Evolutionary conservation across 345 rosid genomes (phyloP).

Genomic region (Gossypium raimondii): DNA sequence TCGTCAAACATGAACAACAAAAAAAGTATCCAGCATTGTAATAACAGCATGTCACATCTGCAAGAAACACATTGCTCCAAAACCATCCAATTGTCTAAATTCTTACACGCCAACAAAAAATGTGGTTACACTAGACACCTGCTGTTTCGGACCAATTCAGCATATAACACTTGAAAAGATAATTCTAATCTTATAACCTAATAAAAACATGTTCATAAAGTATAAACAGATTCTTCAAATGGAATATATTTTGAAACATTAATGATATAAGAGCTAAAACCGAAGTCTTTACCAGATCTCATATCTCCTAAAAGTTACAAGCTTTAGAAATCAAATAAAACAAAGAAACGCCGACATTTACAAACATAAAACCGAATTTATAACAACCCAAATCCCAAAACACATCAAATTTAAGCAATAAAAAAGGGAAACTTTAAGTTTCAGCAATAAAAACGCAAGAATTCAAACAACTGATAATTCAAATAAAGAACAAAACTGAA

Average conservation of each 20-base stretch:
- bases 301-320: not conserved
- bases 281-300: not conserved
- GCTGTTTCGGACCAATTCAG: not conserved
- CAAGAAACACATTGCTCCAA: not conserved
- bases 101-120: not conserved
- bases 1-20: not conserved
- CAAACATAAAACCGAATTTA: not conserved
- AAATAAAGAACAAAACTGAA: not conserved
- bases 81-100: not conserved
- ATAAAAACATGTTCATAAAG: not conserved
- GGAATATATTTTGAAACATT: not conserved
- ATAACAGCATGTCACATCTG: not conserved
- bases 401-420: not conserved
- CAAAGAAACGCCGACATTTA: not conserved
- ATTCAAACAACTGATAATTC: not conserved
- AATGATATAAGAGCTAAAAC: not conserved
- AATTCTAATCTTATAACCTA: not conserved
- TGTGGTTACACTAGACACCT: not conserved
- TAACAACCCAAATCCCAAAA: not conserved
- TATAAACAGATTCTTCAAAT: not conserved
- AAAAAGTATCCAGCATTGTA: not conserved
- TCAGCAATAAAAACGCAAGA: not conserved
- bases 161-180: not conserved
- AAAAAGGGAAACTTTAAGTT: not conserved
- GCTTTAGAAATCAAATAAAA: not conserved